Evolutionary conservation across 352 stramenopile species (phyloP), one percentile per base, ranked within the genome.

Genomic region (Pythium brachiatum): DNA sequence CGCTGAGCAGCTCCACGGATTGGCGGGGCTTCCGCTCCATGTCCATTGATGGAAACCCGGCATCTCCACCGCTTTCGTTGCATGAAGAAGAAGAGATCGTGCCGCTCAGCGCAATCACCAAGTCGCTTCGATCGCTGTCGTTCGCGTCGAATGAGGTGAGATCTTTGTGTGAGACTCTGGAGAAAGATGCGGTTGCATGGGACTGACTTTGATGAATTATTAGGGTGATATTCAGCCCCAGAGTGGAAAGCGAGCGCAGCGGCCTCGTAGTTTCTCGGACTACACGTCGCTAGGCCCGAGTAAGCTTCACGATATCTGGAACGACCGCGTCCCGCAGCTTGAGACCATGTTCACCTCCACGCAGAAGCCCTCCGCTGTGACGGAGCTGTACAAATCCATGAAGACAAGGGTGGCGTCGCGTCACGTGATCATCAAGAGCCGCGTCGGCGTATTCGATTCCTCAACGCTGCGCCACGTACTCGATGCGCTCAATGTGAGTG

Each of bases 211-310:
- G 4, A 43, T 34, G 54, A 7, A 5, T 51, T 23, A 54, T 51
- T 48, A 62, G 54, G 57, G 66, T 12, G 44, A 62, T 6, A 13
- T 36, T n/a, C 43, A 53, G 16, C 29, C 46, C n/a, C 39, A 15
- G 18, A 41, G 51, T 0, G 53, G 50, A 3, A 60, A 73, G 50
- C 69, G 69, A 21, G 16, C 61, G 1, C 62, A 43, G 25, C 68
- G 80, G 6, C 77, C 78, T 15, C 77, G 81, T 8, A 92, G 83
- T 47, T 89, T 79, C 50, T 92, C 83, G 12, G 81, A 92, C 57
- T 92, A 90, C 57, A 74, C 77, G 59, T 73, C 70, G 8, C 58
- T 88, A 8, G 65, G 66, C 0, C 68, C 72, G 4, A 47, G 50
- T 29, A 68, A 64, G 43, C 53, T 64, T 1, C 18, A 64, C 34